Evolutionary conservation across 345 rosid genomes (phyloP).

Genomic region (Populus euphratica): DNA sequence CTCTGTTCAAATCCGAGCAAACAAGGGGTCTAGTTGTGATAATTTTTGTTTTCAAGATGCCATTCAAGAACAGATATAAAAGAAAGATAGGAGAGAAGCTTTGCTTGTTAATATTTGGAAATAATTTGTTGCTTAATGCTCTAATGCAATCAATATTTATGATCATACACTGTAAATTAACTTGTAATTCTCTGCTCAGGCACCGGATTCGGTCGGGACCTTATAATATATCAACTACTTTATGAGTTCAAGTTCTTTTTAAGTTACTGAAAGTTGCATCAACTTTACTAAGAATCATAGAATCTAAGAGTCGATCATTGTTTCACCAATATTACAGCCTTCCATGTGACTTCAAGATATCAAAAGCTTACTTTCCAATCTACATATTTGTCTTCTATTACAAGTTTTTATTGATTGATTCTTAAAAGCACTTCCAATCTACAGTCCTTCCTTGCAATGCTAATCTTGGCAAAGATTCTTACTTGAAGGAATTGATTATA

Average conservation of each 20-base stretch:
- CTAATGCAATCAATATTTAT: background rate
- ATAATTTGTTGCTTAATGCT: background rate
- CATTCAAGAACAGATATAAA: background rate
- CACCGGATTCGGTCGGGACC: background rate
- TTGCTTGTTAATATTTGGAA: background rate
- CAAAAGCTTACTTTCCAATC: slow-evolving; percentile 10
- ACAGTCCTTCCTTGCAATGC: slow-evolving; percentile 1
- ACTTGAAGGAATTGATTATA: slow-evolving; percentile 5
- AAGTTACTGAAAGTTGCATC: slow-evolving; percentile 2
- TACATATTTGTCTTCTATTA: slow-evolving; percentile 10
- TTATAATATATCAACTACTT: background rate
- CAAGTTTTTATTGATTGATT: background rate
- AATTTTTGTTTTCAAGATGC: background rate
- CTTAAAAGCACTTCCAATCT: slow-evolving; percentile 8
- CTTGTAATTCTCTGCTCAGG: background rate
- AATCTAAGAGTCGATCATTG: slow-evolving; percentile 24
- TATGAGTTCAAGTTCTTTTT: background rate
- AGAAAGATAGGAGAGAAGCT: background rate
- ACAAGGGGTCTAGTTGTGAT: background rate
- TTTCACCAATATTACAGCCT: background rate
- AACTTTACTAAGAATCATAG: slow-evolving; percentile 16
- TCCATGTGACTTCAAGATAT: slow-evolving; percentile 22
- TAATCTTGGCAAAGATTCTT: slow-evolving; percentile 12
- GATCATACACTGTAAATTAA: background rate
- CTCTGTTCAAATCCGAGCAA: background rate